phyloP scores from a whole-genome alignment of 495 filamentous ascomycete genomes.

The Aspergillus hancockii region DNA sequence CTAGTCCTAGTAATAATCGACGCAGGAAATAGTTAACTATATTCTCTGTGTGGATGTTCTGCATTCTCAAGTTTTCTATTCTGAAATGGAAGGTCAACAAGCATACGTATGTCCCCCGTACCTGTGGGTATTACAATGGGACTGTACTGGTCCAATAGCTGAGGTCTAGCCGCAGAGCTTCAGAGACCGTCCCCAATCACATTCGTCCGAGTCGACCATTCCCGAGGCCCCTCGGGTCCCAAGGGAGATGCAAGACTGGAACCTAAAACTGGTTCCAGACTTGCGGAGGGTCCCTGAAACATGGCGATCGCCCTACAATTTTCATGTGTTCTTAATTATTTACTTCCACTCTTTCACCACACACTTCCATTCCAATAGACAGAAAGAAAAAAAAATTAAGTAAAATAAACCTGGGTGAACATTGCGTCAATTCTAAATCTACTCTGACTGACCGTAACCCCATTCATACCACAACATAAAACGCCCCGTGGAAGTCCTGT shows the following conservation, averaged over 20 bases:
- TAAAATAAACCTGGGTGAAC: not conserved
- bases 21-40: not conserved
- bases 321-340: conserved; percentile 4
- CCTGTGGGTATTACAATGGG: conserved; percentile 1
- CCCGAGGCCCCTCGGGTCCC: conserved; percentile 25
- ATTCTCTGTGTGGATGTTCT: not conserved
- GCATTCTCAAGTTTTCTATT: not conserved
- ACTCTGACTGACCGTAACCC: not conserved
- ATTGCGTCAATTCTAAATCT: not conserved
- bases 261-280: not conserved
- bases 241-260: not conserved
- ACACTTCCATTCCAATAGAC: not conserved
- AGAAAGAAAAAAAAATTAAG: not conserved
- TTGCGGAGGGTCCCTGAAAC: conserved; percentile 26
- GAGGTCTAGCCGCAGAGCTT: not conserved
- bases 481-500: conserved; percentile 9
- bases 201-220: conserved; percentile 15
- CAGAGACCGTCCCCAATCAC: not conserved
- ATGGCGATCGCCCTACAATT: conserved; percentile 2
- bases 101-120: conserved; percentile 1
- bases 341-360: not conserved
- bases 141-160: not conserved
- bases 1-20: not conserved
- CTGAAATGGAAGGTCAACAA: not conserved
- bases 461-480: not conserved